These are phyloP conservation scores for Colletotrichum tofieldiae DNA, from an alignment of 2,329 filamentous ascomycete genomes.

Conservation along the genomic window DNA sequence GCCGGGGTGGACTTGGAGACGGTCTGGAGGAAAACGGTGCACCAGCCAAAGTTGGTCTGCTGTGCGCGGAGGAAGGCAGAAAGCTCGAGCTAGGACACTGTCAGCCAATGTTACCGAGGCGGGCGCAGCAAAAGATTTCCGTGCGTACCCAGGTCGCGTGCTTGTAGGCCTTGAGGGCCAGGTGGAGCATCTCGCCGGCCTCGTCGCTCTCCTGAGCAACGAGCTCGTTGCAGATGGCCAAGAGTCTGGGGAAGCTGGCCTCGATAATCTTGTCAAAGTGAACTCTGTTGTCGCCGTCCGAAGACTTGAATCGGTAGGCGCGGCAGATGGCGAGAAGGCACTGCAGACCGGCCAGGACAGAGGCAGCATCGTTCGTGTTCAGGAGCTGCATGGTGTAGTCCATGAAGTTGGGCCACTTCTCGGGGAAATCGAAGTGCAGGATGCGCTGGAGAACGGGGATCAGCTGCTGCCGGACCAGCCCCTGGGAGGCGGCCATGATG, in stretches of 20 bases:
- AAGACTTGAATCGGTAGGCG: constrained; percentile 92
- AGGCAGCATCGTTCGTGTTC: constrained; percentile 86
- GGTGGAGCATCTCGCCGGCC: constrained; percentile 95
- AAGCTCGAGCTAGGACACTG: constrained; percentile 82
- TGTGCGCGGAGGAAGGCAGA: constrained; percentile 83
- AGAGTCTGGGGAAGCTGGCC: constrained; percentile 88
- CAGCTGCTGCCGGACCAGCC: constrained; percentile 90
- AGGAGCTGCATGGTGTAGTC: constrained; percentile 92
- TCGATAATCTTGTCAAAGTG: constrained; percentile 97
- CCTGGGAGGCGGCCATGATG: constrained; percentile 84
- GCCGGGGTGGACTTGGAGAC: constrained; percentile 88
- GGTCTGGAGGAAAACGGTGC: constrained; percentile 92
- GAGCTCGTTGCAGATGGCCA: constrained; percentile 89
- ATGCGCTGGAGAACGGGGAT: constrained; percentile 96
- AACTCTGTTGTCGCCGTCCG: constrained; percentile 80
- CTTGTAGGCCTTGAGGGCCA: constrained; percentile 97
- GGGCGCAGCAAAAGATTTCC: neutral
- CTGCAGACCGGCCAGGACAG: constrained; percentile 93
- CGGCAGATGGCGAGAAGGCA: constrained; percentile 95
- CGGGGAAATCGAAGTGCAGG: constrained; percentile 94
- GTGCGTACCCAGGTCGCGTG: constrained; percentile 89
- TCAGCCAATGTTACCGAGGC: constrained; percentile 40
- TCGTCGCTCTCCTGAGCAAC: constrained; percentile 94
- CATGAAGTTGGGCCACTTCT: constrained; percentile 94
- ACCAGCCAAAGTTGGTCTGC: constrained; percentile 93